These are phyloP conservation scores for Clathrospora elynae DNA, from an alignment of 2,329 filamentous ascomycete genomes.

Conservation along the genomic window DNA sequence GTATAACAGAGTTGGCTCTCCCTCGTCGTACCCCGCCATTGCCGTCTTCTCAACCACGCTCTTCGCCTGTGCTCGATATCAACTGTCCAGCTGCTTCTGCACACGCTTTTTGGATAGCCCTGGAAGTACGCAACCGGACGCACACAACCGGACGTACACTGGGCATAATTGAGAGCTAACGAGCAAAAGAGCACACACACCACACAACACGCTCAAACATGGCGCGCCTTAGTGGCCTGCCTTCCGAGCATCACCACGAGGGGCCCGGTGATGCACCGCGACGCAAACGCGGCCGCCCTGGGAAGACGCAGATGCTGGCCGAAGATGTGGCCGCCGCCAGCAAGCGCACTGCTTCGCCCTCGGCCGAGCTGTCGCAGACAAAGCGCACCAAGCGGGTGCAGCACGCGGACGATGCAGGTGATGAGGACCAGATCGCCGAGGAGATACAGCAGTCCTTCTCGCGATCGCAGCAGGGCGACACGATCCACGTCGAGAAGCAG, in stretches of 20 bases:
- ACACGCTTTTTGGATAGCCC: conserved; percentile 15
- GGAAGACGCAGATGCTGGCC: conserved; percentile 31
- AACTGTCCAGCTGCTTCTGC: conserved; percentile 3
- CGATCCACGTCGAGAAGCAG: conserved; percentile 20
- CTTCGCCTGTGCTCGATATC: neutral
- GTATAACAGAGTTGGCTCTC: conserved; percentile 7
- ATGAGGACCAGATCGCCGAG: conserved; percentile 41
- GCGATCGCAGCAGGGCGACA: conserved; percentile 30
- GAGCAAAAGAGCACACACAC: conserved; percentile 6
- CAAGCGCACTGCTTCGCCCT: conserved; percentile 41
- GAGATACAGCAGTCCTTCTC: conserved; percentile 41
- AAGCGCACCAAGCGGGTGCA: conserved; percentile 44
- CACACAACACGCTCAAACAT: conserved; percentile 23
- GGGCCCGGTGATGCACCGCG: conserved; percentile 43
- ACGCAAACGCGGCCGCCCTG: conserved; percentile 38
- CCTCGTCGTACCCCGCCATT: conserved; percentile 9
- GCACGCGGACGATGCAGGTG: conserved; percentile 35
- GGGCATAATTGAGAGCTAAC: neutral
- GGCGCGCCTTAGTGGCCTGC: conserved; percentile 43
- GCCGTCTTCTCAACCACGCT: conserved; percentile 1
- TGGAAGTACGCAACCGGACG: conserved; percentile 6
- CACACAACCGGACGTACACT: conserved; percentile 3
- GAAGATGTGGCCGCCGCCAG: conserved; percentile 24
- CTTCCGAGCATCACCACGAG: conserved; percentile 45
- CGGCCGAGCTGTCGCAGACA: conserved; percentile 29